A percentile compares a stretch with the other conserved stretches of the same genome.
phyloP scores from a whole-genome alignment of 1,284 basidiomycete species.

The Apiotrichum sp. region DNA sequence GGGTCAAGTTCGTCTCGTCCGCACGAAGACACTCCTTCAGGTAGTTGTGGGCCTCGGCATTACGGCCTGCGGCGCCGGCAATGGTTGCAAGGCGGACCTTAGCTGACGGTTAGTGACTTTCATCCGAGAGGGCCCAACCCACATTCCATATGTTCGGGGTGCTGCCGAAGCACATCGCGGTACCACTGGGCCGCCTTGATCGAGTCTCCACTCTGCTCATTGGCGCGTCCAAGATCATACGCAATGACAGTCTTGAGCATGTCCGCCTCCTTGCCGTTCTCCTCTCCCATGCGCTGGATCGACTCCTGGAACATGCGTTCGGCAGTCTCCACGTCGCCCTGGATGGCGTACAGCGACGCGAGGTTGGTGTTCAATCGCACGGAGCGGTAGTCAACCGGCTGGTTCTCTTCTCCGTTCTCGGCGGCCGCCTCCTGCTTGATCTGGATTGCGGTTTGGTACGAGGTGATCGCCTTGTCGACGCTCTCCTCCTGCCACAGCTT shows the following conservation, averaged over 20 bases:
- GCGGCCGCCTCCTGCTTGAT: constrained; percentile 45
- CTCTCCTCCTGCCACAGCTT: constrained; percentile 77
- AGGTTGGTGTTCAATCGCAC: constrained; percentile 68
- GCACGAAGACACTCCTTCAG: constrained; percentile 67
- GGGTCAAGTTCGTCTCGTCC: constrained; percentile 37
- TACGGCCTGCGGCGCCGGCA: constrained; percentile 59
- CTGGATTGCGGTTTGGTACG: constrained; percentile 63
- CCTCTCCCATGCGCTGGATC: constrained; percentile 43
- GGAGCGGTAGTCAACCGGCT: constrained; percentile 26
- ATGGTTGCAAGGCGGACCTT: constrained; percentile 83
- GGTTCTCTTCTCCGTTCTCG: constrained; percentile 2
- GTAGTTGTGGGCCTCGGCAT: constrained; percentile 74
- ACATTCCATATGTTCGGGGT: constrained; percentile 94
- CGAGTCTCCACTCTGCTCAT: constrained; percentile 71
- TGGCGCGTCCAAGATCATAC: constrained; percentile 81
- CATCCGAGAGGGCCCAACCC: constrained; percentile 30
- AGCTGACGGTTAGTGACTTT: constrained; percentile 51
- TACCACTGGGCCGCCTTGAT: constrained; percentile 73
- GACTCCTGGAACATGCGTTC: constrained; percentile 52
- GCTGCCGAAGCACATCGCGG: constrained; percentile 69
- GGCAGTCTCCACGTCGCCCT: constrained; percentile 52
- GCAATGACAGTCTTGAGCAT: constrained; percentile 68
- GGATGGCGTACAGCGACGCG: constrained; percentile 67
- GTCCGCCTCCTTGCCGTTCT: constrained; percentile 52
- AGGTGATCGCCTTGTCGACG: constrained; percentile 63